phyloP scores from a whole-genome alignment of 2,329 filamentous ascomycete genomes.

The Berkeleyomyces basicola region DNA sequence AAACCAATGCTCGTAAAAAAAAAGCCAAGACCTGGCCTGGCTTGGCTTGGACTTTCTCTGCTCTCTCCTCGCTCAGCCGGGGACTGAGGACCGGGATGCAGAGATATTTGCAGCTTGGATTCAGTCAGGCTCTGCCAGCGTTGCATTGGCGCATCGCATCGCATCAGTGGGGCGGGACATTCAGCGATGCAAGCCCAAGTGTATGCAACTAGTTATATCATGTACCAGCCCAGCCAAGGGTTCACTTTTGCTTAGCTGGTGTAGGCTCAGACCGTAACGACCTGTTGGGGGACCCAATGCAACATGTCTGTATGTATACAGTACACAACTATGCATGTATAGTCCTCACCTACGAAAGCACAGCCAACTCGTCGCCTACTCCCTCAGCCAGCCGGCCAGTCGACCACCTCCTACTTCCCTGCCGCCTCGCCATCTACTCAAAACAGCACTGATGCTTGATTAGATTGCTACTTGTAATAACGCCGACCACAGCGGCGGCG shows the following conservation, averaged over 20 bases:
- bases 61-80: no score
- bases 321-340: no score
- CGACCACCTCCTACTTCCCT: neutral
- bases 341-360: no score
- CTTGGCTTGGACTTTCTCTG: neutral
- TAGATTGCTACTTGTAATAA: neutral
- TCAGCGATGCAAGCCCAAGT: neutral
- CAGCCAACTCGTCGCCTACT: no score
- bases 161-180: neutral
- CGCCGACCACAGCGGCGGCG: neutral
- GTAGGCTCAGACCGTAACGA: neutral
- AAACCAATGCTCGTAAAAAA: neutral
- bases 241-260: neutral
- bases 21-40: neutral
- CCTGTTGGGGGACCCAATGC: neutral
- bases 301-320: neutral
- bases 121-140: neutral
- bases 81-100: neutral
- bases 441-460: neutral
- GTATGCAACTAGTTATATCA: neutral
- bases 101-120: neutral
- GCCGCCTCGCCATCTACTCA: neutral
- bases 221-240: neutral
- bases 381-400: neutral
- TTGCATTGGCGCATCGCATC: conserved; percentile 2